Evolutionary conservation across 1,284 basidiomycete species (phyloP).

Genomic region (Fomitiporia mediterranea): DNA sequence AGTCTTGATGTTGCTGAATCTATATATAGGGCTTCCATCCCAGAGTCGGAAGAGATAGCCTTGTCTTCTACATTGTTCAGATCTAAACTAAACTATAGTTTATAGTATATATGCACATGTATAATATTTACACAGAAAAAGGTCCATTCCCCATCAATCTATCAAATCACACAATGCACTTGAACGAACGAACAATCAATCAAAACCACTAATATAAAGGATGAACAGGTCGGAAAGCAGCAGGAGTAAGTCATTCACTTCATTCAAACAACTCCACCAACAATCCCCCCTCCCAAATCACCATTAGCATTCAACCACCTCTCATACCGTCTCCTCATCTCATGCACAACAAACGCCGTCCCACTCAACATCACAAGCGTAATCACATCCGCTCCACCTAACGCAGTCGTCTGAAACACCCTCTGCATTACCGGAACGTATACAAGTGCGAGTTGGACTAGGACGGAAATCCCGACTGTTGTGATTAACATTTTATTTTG

Average conservation of each 20-base stretch:
- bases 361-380: slow-evolving; percentile 70
- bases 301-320: slow-evolving; percentile 36
- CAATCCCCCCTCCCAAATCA: background rate
- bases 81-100: too few relatives aligned
- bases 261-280: background rate
- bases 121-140: too few relatives aligned
- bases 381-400: slow-evolving; percentile 65
- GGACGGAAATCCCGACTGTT: slow-evolving; percentile 80
- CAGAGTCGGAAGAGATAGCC: too few relatives aligned
- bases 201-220: background rate
- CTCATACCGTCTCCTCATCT: slow-evolving; percentile 78
- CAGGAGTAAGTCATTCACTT: background rate
- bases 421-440: slow-evolving; percentile 90
- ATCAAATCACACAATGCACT: background rate
- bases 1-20: too few relatives aligned
- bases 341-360: slow-evolving; percentile 72
- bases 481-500: slow-evolving; percentile 88
- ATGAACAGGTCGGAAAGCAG: too few relatives aligned
- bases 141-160: too few relatives aligned
- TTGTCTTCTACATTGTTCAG: too few relatives aligned
- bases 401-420: slow-evolving; percentile 89
- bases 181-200: background rate
- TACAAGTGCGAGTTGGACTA: slow-evolving; percentile 81
- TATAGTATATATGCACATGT: too few relatives aligned
- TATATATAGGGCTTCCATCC: too few relatives aligned